Percentiles rank a stretch among this genome's conserved stretches.
phyloP scores from a whole-genome alignment of 2,329 filamentous ascomycete genomes.

The Escovopsis weberi region DNA sequence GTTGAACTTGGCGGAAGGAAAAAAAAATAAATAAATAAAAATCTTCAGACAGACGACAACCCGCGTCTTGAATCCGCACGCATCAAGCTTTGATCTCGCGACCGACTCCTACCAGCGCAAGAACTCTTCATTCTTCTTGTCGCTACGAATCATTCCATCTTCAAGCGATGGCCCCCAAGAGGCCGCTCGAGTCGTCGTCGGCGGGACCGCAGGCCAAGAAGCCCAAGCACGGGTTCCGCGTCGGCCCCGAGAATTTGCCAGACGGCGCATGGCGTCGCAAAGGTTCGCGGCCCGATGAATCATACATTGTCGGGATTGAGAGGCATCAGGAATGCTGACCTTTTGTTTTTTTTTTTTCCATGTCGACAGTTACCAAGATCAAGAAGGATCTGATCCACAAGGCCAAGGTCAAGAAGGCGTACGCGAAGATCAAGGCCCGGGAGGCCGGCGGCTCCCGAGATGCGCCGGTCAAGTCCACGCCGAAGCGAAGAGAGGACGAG shows the following conservation, averaged over 20 bases:
- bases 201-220: slow-evolving; percentile 31
- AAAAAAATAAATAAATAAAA: too few relatives aligned
- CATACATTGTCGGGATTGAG: too few relatives aligned
- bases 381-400: slow-evolving; percentile 82
- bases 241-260: slow-evolving; percentile 80
- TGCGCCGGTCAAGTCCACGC: not conserved
- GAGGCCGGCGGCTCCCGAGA: slow-evolving; percentile 18
- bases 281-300: slow-evolving; percentile 20
- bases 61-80: too few relatives aligned
- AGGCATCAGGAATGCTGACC: not conserved
- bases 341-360: not conserved
- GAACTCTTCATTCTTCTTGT: too few relatives aligned
- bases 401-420: slow-evolving; percentile 84
- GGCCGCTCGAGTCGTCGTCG: slow-evolving; percentile 16
- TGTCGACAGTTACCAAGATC: slow-evolving; percentile 59
- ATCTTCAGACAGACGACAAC: too few relatives aligned
- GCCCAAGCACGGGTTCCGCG: slow-evolving; percentile 58
- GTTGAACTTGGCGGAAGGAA: too few relatives aligned
- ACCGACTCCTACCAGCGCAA: too few relatives aligned
- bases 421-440: slow-evolving; percentile 64
- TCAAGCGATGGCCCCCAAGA: slow-evolving; percentile 18
- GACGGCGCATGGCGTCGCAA: slow-evolving; percentile 82
- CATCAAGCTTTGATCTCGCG: too few relatives aligned
- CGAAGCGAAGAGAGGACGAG: not conserved
- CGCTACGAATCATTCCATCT: too few relatives aligned